phyloP scores from a whole-genome alignment of 164 flowering plant species.

The Macadamia integrifolia region DNA sequence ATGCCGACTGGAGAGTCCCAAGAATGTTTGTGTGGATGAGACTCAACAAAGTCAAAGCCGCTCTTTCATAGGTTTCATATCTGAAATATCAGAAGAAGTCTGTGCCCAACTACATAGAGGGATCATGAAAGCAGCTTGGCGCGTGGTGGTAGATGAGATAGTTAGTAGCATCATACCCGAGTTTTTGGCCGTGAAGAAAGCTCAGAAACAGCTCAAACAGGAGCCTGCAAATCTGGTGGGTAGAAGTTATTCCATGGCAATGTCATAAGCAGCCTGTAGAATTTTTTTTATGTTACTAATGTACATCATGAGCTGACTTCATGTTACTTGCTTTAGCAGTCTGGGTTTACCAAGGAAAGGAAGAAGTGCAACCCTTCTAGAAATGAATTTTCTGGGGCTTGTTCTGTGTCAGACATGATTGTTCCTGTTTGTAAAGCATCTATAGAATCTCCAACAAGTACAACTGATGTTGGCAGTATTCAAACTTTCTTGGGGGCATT shows the following conservation, averaged over 20 bases:
- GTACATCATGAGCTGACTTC: background rate
- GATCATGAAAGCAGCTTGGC: constrained; percentile 80
- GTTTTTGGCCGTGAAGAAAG: constrained; percentile 43
- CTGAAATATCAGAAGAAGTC: constrained; percentile 60
- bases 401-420: constrained; percentile 10
- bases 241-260: constrained; percentile 18
- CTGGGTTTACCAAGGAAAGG: constrained; percentile 9
- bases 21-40: constrained; percentile 10
- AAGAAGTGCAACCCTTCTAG: constrained; percentile 14
- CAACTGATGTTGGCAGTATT: constrained; percentile 53
- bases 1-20: constrained; percentile 32
- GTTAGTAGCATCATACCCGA: constrained; percentile 58
- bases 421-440: constrained; percentile 8
- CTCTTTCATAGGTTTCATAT: constrained; percentile 27
- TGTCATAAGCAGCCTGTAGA: background rate
- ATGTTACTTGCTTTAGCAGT: constrained; percentile 22
- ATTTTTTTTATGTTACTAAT: background rate
- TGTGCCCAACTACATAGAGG: constrained; percentile 69
- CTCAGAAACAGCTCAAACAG: constrained; percentile 31
- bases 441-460: constrained; percentile 7
- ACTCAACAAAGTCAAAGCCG: constrained; percentile 18
- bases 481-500: constrained; percentile 42
- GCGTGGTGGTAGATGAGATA: constrained; percentile 77
- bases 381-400: constrained; percentile 14
- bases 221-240: constrained; percentile 28